phyloP scores from a whole-genome alignment of 2,329 filamentous ascomycete genomes.

The Phialophora tarda region DNA sequence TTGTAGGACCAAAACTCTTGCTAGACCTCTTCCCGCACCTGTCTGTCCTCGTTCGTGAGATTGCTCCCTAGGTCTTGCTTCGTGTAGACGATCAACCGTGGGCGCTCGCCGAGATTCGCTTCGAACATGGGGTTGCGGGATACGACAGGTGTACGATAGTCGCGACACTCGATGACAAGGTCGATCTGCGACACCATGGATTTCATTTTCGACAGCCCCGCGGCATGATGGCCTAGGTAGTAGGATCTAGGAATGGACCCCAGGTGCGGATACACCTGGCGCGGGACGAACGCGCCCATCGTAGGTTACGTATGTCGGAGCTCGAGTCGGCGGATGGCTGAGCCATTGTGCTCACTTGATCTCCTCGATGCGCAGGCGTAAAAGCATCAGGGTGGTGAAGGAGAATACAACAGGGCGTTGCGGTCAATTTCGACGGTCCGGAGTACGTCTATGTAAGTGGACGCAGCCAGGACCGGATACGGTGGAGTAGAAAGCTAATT shows the following conservation, averaged over 20 bases:
- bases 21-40: slow-evolving; percentile 17
- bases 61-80: slow-evolving; percentile 75
- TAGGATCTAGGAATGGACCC: slow-evolving; percentile 83
- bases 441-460: neutral
- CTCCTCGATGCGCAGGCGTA: neutral
- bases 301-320: neutral
- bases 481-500: neutral
- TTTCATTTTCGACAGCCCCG: slow-evolving; percentile 82
- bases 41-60: slow-evolving; percentile 46
- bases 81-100: slow-evolving; percentile 86
- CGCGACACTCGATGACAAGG: slow-evolving; percentile 91
- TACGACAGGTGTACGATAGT: slow-evolving; percentile 87
- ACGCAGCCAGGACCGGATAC: neutral
- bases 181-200: slow-evolving; percentile 78
- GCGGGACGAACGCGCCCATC: slow-evolving; percentile 69
- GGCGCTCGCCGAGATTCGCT: slow-evolving; percentile 70
- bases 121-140: slow-evolving; percentile 92
- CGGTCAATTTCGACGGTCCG: neutral
- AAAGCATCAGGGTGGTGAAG: neutral
- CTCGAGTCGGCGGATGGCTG: neutral
- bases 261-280: slow-evolving; percentile 73
- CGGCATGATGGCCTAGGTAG: slow-evolving; percentile 89
- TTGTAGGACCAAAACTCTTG: neutral
- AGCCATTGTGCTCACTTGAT: slow-evolving; percentile 20
- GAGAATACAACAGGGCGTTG: neutral